Conservation (phyloP, 768 basidiomycete genomes). For the Podaxis mareebaensis region DNA sequence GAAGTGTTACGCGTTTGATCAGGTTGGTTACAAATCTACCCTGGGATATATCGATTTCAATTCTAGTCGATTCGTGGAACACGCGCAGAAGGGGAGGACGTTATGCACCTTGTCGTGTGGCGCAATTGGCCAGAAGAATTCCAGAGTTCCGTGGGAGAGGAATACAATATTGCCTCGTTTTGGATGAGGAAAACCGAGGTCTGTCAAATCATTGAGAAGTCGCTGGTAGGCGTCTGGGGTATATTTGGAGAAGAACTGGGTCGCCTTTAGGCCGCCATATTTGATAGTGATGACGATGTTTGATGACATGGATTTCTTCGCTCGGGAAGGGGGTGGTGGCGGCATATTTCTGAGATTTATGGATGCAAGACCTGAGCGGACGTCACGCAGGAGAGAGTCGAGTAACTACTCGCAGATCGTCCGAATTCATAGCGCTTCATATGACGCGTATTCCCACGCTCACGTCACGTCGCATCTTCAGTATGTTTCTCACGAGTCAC, state of each 20-base stretch:
- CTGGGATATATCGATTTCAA: not conserved
- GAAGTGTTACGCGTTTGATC: conserved; percentile 5
- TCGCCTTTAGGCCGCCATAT: conserved; percentile 37
- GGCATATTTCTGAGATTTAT: not conserved
- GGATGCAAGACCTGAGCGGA: not conserved
- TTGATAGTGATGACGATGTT: conserved; percentile 31
- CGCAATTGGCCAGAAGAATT: conserved; percentile 27
- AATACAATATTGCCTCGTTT: conserved; percentile 35
- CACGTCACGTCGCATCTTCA: too few species aligned
- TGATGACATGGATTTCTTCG: not conserved
- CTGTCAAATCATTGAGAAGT: conserved; percentile 33
- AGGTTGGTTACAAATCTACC: conserved; percentile 8
- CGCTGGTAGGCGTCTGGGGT: conserved; percentile 26
- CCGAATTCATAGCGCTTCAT: too few species aligned
- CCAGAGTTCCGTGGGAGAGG: conserved; percentile 31
- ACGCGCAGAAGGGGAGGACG: not conserved
- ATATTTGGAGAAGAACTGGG: conserved; percentile 33
- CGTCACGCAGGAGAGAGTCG: not conserved
- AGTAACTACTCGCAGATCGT: not conserved
- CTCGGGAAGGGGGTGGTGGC: not conserved
- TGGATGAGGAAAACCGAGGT: conserved; percentile 40
- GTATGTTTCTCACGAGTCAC: too few species aligned
- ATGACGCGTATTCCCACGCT: too few species aligned
- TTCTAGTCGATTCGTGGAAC: not conserved
- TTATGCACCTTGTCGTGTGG: conserved; percentile 22